Percentiles rank a stretch among this genome's conserved stretches.
Evolutionary conservation across 345 rosid genomes (phyloP).

Genomic region (Gossypium ekmanianum): DNA sequence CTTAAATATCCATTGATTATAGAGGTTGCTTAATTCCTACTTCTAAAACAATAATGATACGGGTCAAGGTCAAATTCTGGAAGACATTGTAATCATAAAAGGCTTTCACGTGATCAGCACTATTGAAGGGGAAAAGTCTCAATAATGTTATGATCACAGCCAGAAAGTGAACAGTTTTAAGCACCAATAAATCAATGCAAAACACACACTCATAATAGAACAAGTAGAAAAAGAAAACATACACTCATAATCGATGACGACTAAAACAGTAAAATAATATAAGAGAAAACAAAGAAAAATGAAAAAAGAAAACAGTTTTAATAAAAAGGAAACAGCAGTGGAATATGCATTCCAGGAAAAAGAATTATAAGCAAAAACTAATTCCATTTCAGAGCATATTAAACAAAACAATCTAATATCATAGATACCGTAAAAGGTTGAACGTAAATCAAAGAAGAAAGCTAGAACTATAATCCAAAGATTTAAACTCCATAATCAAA

Average conservation of each 20-base stretch:
- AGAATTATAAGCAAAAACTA: neutral
- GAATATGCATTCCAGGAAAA: neutral
- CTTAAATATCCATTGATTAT: neutral
- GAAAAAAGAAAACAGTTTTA: neutral
- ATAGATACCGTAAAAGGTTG: neutral
- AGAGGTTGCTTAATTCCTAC: conserved; percentile 3
- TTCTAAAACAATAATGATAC: neutral
- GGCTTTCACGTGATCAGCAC: conserved; percentile 5
- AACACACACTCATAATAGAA: neutral
- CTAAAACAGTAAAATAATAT: neutral
- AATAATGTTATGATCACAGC: neutral
- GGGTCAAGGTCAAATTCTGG: neutral
- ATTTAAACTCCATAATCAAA: neutral
- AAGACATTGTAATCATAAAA: conserved; percentile 5
- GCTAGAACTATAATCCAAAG: neutral
- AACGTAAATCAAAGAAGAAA: neutral
- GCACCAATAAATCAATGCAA: neutral
- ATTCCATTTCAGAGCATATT: neutral
- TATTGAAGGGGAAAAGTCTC: neutral
- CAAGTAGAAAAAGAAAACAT: neutral
- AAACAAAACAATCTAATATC: neutral
- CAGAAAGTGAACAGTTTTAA: conserved; percentile 3
- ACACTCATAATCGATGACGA: neutral
- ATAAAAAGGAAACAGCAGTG: neutral
- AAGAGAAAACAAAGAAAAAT: neutral